Evolutionary conservation across 371 early-diverging fungal genomes (phyloP).

Genomic region (Choanephora cucurbitarum): DNA sequence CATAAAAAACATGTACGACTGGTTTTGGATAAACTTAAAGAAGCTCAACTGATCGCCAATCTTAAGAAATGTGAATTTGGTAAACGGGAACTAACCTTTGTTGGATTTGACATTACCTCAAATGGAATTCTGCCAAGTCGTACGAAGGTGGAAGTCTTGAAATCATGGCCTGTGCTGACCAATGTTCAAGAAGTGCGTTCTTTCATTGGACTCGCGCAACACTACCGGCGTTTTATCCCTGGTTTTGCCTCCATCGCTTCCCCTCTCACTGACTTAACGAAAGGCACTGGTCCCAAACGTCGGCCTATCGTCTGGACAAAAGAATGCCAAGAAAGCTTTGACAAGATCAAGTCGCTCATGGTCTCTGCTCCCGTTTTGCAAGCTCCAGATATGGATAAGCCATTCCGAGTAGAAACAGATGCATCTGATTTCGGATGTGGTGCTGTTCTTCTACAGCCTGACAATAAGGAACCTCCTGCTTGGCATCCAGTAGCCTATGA

Average conservation of each 20-base stretch:
- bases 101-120: conserved; percentile 41
- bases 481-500: conserved; percentile 37
- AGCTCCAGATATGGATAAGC: conserved; percentile 27
- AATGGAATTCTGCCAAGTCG: conserved; percentile 29
- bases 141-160: conserved; percentile 32
- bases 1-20: conserved; percentile 40
- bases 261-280: conserved; percentile 43
- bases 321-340: conserved; percentile 26
- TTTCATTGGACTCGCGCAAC: conserved; percentile 36
- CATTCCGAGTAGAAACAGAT: conserved; percentile 35
- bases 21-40: conserved; percentile 35
- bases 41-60: conserved; percentile 41
- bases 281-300: conserved; percentile 23
- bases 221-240: conserved; percentile 37
- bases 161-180: conserved; percentile 35
- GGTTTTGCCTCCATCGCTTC: conserved; percentile 37
- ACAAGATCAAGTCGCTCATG: conserved; percentile 19
- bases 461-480: conserved; percentile 2
- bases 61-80: conserved; percentile 57
- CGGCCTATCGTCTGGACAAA: conserved; percentile 22
- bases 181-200: conserved; percentile 38
- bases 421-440: conserved; percentile 34
- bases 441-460: conserved; percentile 36
- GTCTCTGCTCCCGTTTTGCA: conserved; percentile 20
- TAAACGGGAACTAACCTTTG: conserved; percentile 33